Base-by-base conservation (phyloP, 306 rosid genomes). In the Medicago lupulina region DNA sequence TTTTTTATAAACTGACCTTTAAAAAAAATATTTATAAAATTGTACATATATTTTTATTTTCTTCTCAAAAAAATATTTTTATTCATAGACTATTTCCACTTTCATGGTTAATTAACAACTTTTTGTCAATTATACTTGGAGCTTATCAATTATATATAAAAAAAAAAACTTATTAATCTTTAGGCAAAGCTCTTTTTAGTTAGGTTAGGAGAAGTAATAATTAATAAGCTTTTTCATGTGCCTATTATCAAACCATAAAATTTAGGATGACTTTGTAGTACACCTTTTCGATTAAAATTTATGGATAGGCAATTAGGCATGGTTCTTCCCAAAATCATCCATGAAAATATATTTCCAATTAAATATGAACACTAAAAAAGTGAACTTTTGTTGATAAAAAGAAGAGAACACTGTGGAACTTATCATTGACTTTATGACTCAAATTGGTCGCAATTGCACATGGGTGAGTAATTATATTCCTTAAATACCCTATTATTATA, bases 371-470 rank as follows among this genome's bases (percentile, higher is more conserved):
- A 55, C 73, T 78, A 57, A 16, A 85, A 86, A 54, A 74, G 82
- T 72, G 50, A 73, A 12, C 81, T 79, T 80, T 76, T 80, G 61
- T 76, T 78, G 80, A 87, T 71, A 17, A 82, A 73, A 85, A 75
- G 78, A 77, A 58, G 80, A 38, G 82, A 79, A 76, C 79, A 77
- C 84, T 76, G 84, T 83, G 87, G 86, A 83, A 77, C 91, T 79
- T 83, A 83, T 87, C 86, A 85, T 81, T 85, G 82, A 78, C 80
- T 85, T 83, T 78, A 63, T 82, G 76, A 78, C 83, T 71, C 76
- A 80, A 80, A 78, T 75, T 83, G 87, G 87, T 69, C 50, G 87
- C 91, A 87, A 84, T 69, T 25, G 89, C 91, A 87, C 91, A 87
- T 87, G 91, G 91, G 43, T 65, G 79, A 75, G 83, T 83, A 79